A percentile compares a stretch with the other conserved stretches of the same genome.
Evolutionary conservation across 2,329 filamentous ascomycete genomes (phyloP).

Genomic region (Gliomastix tumulicola): DNA sequence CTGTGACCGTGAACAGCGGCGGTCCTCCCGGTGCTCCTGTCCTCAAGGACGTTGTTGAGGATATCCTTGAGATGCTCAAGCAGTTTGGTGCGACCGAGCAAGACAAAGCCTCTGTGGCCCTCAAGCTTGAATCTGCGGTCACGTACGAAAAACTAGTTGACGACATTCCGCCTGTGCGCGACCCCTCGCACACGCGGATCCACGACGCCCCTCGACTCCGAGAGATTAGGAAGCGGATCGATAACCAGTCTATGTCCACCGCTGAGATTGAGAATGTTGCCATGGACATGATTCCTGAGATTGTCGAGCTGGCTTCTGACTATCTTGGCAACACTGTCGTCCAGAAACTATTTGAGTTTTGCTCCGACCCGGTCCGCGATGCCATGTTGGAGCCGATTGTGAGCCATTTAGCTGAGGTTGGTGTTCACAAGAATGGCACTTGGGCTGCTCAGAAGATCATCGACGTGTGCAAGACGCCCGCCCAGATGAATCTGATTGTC

Average conservation of each 20-base stretch:
- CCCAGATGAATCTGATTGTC: constrained; percentile 79
- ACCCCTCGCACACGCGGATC: constrained; percentile 80
- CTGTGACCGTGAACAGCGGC: constrained; percentile 22
- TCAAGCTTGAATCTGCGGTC: constrained; percentile 70
- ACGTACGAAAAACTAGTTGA: constrained; percentile 64
- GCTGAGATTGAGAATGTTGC: constrained; percentile 90
- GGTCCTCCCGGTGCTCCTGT: constrained; percentile 61
- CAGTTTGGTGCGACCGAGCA: constrained; percentile 83
- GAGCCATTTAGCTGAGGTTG: constrained; percentile 91
- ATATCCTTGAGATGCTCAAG: constrained; percentile 79
- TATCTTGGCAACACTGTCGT: constrained; percentile 99
- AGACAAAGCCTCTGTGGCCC: constrained; percentile 65
- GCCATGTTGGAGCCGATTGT: constrained; percentile 85
- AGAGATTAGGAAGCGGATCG: constrained; percentile 95
- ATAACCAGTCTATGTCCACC: constrained; percentile 82
- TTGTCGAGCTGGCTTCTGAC: constrained; percentile 89
- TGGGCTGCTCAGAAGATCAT: constrained; percentile 99
- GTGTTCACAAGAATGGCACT: constrained; percentile 97
- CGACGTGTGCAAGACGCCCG: constrained; percentile 80
- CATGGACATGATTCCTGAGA: constrained; percentile 90
- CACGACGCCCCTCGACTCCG: constrained; percentile 92
- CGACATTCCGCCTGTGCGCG: constrained; percentile 83
- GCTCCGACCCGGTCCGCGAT: constrained; percentile 83
- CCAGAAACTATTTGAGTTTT: constrained; percentile 96
- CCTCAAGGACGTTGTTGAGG: constrained; percentile 69